These are phyloP conservation scores for Populus hybrid DNA, from an alignment of 441 rosid species.

Conservation along the genomic window DNA sequence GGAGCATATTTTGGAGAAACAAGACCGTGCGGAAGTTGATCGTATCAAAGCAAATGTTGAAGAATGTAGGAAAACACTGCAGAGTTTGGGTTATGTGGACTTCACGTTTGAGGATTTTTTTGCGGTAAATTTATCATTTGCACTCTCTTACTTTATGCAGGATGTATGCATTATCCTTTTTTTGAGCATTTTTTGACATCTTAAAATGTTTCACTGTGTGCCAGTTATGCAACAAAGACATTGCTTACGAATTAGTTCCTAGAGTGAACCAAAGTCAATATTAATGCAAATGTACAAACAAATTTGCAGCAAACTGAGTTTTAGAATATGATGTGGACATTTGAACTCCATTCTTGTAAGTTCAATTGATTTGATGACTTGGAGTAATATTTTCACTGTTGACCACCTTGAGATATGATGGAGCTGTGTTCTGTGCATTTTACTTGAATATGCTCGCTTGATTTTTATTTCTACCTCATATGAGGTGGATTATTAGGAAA, in stretches of 20 bases:
- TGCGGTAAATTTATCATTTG: conserved; percentile 41
- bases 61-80: conserved; percentile 76
- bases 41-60: conserved; percentile 70
- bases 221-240: not conserved
- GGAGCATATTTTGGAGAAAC: conserved; percentile 74
- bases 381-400: not conserved
- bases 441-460: no score
- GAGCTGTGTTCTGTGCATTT: not conserved
- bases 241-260: not conserved
- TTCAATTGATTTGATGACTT: conserved; percentile 1
- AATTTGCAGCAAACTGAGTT: not conserved
- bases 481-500: not conserved
- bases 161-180: not conserved
- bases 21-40: conserved; percentile 70
- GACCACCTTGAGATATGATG: not conserved
- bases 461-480: not conserved
- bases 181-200: not conserved
- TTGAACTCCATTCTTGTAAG: not conserved
- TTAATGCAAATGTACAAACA: not conserved
- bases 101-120: conserved; percentile 97
- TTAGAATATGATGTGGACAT: not conserved
- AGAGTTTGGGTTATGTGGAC: conserved; percentile 80
- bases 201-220: not conserved
- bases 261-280: not conserved
- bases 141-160: not conserved